Base-by-base conservation (phyloP, 257 asterid genomes). In the Mitragyna speciosa region DNA sequence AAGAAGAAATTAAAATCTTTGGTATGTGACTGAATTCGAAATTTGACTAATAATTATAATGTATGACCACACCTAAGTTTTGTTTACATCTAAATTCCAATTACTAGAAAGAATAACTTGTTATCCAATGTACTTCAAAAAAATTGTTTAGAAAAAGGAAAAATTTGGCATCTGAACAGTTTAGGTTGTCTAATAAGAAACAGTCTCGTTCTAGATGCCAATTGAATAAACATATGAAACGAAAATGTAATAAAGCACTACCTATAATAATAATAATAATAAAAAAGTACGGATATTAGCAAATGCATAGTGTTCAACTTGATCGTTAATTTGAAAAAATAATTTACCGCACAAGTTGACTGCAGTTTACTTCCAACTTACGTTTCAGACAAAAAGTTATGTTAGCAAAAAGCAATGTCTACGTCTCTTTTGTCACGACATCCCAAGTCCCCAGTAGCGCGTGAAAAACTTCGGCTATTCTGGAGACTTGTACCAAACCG, bases 351-450 rank as follows among this genome's bases (percentile, higher is more conserved):
- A 31, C 17, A 31, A 54, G 36, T 73, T 31, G 77, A 74, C 69
- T 6, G 67, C 15, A 31, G 48, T 51, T 77, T 67, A 31, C 80
- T 77, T 77, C 17, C 14, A 20, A 77, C 33, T 47, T 66, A 77
- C 73, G 80, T 49, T 77, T 67, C 30, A 20, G 73, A 49, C 20
- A 54, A 16, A 11, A 70, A 76, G 39, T 19, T 26, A n/a, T n/a
- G 30, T 8, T 15, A 6, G 61, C 64, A 49, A 52, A 75, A 75
- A 75, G 71, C 43, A 24, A 39, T 41, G 79, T 41, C 59, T 70
- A 2, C 20, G 51, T 39, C 73, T 39, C 11, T 76, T 71, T 76
- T 76, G 79, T 45, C 59, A 59, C 79, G 41, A 76, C 79, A 76
- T n/a, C 69, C 79, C 79, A 24, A 59, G 72, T 64, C 56, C 64